Conservation (phyloP, 257 asterid genomes). For the Fraxinus cuspidata region DNA sequence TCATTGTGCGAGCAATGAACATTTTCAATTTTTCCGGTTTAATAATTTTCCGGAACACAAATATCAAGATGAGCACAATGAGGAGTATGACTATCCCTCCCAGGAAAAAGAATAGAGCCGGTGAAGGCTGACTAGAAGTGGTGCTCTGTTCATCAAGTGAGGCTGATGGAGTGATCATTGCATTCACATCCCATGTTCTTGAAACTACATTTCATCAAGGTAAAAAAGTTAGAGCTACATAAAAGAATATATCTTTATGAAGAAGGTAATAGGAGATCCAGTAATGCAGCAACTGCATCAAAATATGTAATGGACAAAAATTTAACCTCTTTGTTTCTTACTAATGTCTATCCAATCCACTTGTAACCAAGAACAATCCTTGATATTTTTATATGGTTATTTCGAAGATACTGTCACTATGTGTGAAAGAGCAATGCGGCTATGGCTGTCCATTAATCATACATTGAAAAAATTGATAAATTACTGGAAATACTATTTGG, state of each 20-base stretch:
- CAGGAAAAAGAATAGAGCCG: conserved; percentile 48
- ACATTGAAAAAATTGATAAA: too few species aligned
- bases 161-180: conserved; percentile 42
- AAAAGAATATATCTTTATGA: not conserved
- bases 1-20: conserved; percentile 31
- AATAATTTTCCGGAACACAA: conserved; percentile 40
- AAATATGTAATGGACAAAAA: not conserved
- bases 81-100: conserved; percentile 55
- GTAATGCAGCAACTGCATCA: not conserved
- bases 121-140: conserved; percentile 33
- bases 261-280: not conserved
- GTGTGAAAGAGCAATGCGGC: not conserved
- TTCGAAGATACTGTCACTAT: not conserved
- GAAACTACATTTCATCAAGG: conserved; percentile 13
- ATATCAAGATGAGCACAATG: conserved; percentile 42
- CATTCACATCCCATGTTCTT: conserved; percentile 19
- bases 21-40: conserved; percentile 31
- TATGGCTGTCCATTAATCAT: not conserved
- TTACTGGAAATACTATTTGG: not conserved
- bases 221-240: not conserved
- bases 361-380: not conserved
- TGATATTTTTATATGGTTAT: not conserved
- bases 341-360: not conserved
- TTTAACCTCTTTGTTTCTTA: not conserved
- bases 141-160: conserved; percentile 41